Evolutionary conservation across 768 basidiomycete genomes (phyloP).

Genomic region (Lactarius akahatsu): DNA sequence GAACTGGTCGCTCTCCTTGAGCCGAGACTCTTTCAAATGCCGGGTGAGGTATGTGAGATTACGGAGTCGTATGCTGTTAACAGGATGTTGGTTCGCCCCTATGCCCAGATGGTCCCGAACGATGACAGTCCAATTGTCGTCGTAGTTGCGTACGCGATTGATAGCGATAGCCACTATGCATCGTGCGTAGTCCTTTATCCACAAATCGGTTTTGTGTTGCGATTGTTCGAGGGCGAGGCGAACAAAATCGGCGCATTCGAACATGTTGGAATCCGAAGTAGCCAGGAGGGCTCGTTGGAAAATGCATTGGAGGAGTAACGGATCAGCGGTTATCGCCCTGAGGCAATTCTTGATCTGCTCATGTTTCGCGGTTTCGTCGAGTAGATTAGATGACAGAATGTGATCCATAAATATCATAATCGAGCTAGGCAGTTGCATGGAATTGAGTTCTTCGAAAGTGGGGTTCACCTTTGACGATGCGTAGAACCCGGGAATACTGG

Average conservation of each 20-base stretch:
- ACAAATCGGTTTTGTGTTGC: background rate
- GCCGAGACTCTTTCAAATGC: background rate
- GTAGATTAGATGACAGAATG: too few species aligned
- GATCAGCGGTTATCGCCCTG: background rate
- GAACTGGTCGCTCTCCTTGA: conserved; percentile 1
- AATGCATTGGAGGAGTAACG: background rate
- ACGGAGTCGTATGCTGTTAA: conserved; percentile 6
- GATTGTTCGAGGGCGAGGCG: background rate
- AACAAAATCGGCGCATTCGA: conserved; percentile 13
- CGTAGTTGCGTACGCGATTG: background rate
- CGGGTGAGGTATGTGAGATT: conserved; percentile 5
- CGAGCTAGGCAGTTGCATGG: background rate
- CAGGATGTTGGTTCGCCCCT: background rate
- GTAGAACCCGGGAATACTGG: conserved; percentile 13
- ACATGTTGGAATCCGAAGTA: background rate
- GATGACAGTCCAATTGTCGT: background rate
- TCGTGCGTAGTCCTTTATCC: background rate
- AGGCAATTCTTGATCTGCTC: conserved; percentile 3
- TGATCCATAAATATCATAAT: too few species aligned
- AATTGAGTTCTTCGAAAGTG: background rate
- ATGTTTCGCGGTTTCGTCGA: background rate
- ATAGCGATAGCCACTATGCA: conserved; percentile 19
- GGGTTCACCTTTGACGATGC: conserved; percentile 4
- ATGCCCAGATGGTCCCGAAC: background rate
- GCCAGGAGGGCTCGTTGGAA: conserved; percentile 9